Evolutionary conservation across 208 protist species (phyloP).

Genomic region (Trypanosoma congolense): DNA sequence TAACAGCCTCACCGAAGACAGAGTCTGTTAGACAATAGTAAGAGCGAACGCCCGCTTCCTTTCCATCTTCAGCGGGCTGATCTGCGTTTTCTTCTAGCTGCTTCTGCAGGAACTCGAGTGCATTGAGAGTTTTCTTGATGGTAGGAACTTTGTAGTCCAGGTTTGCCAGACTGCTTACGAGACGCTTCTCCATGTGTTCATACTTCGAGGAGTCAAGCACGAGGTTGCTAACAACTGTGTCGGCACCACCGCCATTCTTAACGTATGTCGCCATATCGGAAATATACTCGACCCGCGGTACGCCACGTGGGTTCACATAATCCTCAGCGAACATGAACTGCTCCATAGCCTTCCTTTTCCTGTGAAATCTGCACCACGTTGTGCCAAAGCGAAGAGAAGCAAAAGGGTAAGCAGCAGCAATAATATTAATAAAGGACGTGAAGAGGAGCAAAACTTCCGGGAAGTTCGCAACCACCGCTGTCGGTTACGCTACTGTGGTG

Average conservation of each 20-base stretch:
- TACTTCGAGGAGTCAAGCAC: conserved; percentile 91
- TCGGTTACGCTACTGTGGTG: no score
- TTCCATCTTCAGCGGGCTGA: conserved; percentile 18
- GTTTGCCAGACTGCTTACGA: conserved; percentile 76
- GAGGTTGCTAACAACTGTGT: conserved; percentile 82
- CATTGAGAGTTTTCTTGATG: conserved; percentile 89
- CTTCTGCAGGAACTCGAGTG: conserved; percentile 82
- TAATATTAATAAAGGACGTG: no score
- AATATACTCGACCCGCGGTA: conserved; percentile 84
- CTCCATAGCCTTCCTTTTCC: conserved; percentile 21
- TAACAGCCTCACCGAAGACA: conserved; percentile 82
- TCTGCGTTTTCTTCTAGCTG: conserved; percentile 32
- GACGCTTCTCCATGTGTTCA: conserved; percentile 89
- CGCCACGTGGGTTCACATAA: conserved; percentile 83
- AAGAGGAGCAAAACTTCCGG: no score
- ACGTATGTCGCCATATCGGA: conserved; percentile 75
- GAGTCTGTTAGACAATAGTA: conserved; percentile 88
- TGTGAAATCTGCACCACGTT: no score
- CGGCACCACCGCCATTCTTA: conserved; percentile 70
- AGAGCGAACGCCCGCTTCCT: conserved; percentile 43
- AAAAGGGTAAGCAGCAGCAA: no score
- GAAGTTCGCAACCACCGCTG: no score
- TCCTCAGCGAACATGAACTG: conserved; percentile 82
- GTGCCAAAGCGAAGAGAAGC: no score
- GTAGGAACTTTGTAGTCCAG: conserved; percentile 90